Conservation (phyloP, 1,284 basidiomycete species). For the Athelia sp. region DNA sequence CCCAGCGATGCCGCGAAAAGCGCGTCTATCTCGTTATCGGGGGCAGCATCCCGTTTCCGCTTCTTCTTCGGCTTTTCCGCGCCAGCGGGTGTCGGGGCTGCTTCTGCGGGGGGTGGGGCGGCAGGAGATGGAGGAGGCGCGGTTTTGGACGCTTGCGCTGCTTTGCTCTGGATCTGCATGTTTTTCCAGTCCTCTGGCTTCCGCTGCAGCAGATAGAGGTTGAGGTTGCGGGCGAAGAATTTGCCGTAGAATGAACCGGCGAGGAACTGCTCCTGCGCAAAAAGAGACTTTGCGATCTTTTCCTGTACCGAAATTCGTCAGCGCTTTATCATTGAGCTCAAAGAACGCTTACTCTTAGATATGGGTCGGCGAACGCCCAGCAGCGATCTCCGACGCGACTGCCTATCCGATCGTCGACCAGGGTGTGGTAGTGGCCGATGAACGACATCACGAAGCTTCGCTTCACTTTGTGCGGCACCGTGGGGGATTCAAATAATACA, state of each 20-base stretch:
- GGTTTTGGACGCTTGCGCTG: background rate
- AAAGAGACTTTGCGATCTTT: constrained; percentile 80
- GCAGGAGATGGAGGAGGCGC: constrained; percentile 7
- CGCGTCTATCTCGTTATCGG: constrained; percentile 64
- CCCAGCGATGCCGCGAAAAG: constrained; percentile 58
- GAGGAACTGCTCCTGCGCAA: constrained; percentile 66
- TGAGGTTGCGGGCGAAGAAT: constrained; percentile 78
- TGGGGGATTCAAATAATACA: constrained; percentile 64
- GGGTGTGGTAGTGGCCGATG: constrained; percentile 69
- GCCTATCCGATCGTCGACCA: constrained; percentile 86
- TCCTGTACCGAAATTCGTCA: constrained; percentile 61
- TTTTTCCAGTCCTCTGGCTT: constrained; percentile 81
- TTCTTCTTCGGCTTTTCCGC: constrained; percentile 11
- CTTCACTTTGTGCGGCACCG: constrained; percentile 62
- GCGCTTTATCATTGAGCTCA: no score
- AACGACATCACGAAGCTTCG: constrained; percentile 71
- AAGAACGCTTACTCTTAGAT: constrained; percentile 63
- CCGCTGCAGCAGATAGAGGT: constrained; percentile 74
- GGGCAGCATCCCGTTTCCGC: constrained; percentile 26
- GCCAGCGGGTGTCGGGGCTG: constrained; percentile 4
- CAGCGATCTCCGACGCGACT: constrained; percentile 84
- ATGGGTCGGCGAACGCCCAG: constrained; percentile 86
- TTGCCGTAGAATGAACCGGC: constrained; percentile 80
- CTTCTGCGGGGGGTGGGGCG: background rate
- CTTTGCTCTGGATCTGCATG: constrained; percentile 32